Evolutionary conservation across 495 filamentous ascomycete species (phyloP), one percentile per base, ranked within the genome.

Genomic region (Xylaria palmicola): DNA sequence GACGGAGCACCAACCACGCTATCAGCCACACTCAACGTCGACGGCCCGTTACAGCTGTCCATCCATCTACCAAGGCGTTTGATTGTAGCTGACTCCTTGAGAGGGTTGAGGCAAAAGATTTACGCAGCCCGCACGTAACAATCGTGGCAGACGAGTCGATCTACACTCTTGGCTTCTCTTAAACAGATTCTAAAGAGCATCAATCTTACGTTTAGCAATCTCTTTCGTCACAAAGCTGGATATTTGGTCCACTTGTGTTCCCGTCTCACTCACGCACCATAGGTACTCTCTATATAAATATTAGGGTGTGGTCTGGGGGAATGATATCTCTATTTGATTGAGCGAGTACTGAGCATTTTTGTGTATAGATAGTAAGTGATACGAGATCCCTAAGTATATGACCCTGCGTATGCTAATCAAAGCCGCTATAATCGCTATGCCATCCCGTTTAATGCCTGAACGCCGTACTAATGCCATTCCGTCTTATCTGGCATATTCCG

Each of bases 401-500:
- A 41, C 57, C 43, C 27, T 52, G 45, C 45, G 57, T 60, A 60
- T 52, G 47, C 57, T 30, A 45, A 48, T 7, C 48, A 61, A 55
- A 30, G 15, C 20, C 50, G 13, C 49, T 53, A 13, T 24, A 50
- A 55, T 54, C 40, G 59, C 59, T 61, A 61, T 61, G 59, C 59
- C 55, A 27, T 55, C 29, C 19, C 30, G 39, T 36, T 34, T n/a
- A n/a, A 61, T 48, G 22, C 50, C 59, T 55, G 32, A 55, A 61
- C 59, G 59, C 59, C 59, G 50, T 61, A 52, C 22, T 22, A n/a
- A 51, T 52, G 37, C 47, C 47, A 43, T 49, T 26, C 40, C 40
- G 7, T 39, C 30, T 37, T 53, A 41, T 44, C 59, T 48, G 24
- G 32, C 50, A 29, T 48, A 29, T 61, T 45, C 37, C 13, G 10